Percentiles rank a stretch among this genome's conserved stretches.
These are phyloP conservation scores for Pseudopithomyces maydicus DNA, from an alignment of 2,329 filamentous ascomycete genomes.

Conservation along the genomic window DNA sequence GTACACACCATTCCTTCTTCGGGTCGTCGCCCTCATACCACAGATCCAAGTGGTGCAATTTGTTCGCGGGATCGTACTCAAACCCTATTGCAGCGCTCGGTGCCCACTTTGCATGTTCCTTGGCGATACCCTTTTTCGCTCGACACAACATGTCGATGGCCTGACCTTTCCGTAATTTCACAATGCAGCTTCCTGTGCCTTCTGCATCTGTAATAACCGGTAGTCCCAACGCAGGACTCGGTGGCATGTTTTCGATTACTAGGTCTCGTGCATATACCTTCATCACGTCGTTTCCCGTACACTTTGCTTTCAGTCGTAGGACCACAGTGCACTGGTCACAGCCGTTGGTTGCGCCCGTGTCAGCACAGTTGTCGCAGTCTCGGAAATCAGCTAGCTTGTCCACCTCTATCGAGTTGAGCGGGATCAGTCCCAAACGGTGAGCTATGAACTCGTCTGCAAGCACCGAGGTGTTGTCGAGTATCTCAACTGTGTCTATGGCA, in stretches of 20 bases:
- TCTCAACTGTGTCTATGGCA: constrained; percentile 92
- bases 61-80: constrained; percentile 98
- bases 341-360: constrained; percentile 57
- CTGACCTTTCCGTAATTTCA: constrained; percentile 87
- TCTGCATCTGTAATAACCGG: constrained; percentile 86
- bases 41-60: constrained; percentile 86
- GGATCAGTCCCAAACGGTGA: constrained; percentile 88
- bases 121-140: constrained; percentile 97
- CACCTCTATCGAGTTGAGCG: constrained; percentile 82
- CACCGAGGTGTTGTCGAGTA: constrained; percentile 92
- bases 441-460: constrained; percentile 95
- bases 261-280: constrained; percentile 92
- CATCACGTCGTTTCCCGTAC: constrained; percentile 85
- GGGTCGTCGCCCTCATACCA: constrained; percentile 93
- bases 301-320: constrained; percentile 82
- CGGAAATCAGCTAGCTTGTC: constrained; percentile 83
- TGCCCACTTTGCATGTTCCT: constrained; percentile 98
- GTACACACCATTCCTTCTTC: constrained; percentile 80
- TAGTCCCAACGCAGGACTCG: constrained; percentile 75
- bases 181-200: constrained; percentile 81
- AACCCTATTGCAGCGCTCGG: constrained; percentile 92
- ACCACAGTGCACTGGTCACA: constrained; percentile 91
- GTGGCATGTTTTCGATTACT: constrained; percentile 70
- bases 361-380: constrained; percentile 89
- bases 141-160: constrained; percentile 89